phyloP scores from a whole-genome alignment of 73 alveolate genomes.

The Loxodes magnus region DNA sequence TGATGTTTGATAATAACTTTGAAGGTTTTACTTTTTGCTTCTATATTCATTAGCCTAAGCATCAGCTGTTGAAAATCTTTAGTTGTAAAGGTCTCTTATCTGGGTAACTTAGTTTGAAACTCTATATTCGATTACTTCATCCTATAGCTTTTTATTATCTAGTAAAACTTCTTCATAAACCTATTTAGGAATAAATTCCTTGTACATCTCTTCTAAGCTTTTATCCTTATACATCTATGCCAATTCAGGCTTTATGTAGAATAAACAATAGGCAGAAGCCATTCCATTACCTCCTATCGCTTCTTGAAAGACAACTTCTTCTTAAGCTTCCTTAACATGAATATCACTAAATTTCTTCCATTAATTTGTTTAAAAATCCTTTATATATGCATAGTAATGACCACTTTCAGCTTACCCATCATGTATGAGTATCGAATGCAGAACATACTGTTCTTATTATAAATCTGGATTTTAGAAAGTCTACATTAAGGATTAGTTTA shows the following conservation, averaged over 20 bases:
- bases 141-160: no score
- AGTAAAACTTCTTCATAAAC: no score
- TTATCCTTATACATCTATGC: no score
- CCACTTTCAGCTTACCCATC: conserved; percentile 69
- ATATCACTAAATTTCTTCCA: conserved; percentile 67
- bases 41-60: no score
- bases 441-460: conserved; percentile 24
- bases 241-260: conserved; percentile 58
- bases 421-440: conserved; percentile 48
- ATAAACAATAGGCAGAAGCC: conserved; percentile 51
- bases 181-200: no score
- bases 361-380: conserved; percentile 24
- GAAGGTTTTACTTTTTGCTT: no score
- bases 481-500: conserved; percentile 14
- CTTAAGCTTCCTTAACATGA: conserved; percentile 36
- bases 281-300: conserved; percentile 61
- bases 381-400: conserved; percentile 61
- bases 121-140: no score
- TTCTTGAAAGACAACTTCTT: conserved; percentile 39
- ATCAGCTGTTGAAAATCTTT: no score
- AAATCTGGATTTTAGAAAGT: conserved; percentile 2
- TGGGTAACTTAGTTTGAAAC: no score
- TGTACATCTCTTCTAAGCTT: no score
- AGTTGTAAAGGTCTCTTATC: no score
- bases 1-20: no score